Evolutionary conservation across 352 stramenopile species (phyloP), one percentile per base, ranked within the genome.

Genomic region (Phytophthora pinifolia): DNA sequence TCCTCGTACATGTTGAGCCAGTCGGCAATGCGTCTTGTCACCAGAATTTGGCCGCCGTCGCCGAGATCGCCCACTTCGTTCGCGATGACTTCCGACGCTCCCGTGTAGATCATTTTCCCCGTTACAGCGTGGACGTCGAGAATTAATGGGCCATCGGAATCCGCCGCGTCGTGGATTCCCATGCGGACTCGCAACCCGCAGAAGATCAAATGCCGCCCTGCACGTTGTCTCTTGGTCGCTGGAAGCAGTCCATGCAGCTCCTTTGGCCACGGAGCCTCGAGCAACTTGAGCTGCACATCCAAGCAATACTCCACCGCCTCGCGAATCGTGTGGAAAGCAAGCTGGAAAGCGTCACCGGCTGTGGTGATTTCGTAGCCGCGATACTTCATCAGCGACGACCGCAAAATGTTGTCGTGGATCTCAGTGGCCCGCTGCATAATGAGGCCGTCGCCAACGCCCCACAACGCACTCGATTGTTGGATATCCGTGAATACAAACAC

Each of bases 401-500:
- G 59, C 15, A 86, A 43, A 12, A 86, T 73, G 31, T 78, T 67
- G 42, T 84, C 76, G 50, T 87, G 76, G n/a, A 83, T 63, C 44
- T 76, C 60, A 12, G 67, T 79, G 12, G 73, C 73, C 20, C 38
- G 59, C 25, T 73, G 61, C 70, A 88, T 83, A 25, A 80, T 69
- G 12, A 61, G 46, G 9, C 68, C 65, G 30, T 79, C 58, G 15
- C 48, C 65, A 6, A 73, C 48, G 12, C 32, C 62, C 76, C 76
- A 86, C 7, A 86, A 36, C 10, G 65, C 65, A 13, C 70, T 86
- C 3, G 76, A 86, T 5, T 73, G 72, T 54, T 86, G 67, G 9
- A 86, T 86, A 52, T 86, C 75, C 2, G 75, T 86, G 59, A 81
- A 79, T 1, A 86, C 72, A 67, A 86, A 86, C 32, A 83, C 72